Conservation (phyloP, 2,329 filamentous ascomycete genomes). For the Aspergillus hiratsukae region DNA sequence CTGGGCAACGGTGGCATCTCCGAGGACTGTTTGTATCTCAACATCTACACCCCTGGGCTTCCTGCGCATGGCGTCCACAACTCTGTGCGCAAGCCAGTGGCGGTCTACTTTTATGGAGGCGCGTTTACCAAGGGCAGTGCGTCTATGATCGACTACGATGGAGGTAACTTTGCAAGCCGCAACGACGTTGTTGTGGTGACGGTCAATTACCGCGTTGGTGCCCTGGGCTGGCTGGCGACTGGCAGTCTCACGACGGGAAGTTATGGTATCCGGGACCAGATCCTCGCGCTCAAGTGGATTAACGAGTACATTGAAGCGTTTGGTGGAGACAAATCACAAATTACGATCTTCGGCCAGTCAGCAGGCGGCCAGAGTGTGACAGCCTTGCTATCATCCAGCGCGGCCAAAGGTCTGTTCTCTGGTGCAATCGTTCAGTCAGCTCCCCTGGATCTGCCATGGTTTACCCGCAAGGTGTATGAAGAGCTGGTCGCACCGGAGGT, state of each 20-base stretch:
- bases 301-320: slow-evolving; percentile 22
- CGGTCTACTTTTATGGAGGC: slow-evolving; percentile 34
- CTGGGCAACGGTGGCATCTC: slow-evolving; percentile 16
- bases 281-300: slow-evolving; percentile 26
- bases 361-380: slow-evolving; percentile 50
- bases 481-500: slow-evolving; percentile 17
- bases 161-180: slow-evolving; percentile 31
- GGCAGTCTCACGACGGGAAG: slow-evolving; percentile 32
- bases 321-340: slow-evolving; percentile 26
- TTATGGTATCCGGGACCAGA: slow-evolving; percentile 31
- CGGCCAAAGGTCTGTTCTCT: slow-evolving; percentile 24
- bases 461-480: slow-evolving; percentile 20
- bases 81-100: slow-evolving; percentile 16
- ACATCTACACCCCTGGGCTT: slow-evolving; percentile 32
- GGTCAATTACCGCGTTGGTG: slow-evolving; percentile 32
- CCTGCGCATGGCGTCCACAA: slow-evolving; percentile 9
- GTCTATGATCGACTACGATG: slow-evolving; percentile 28
- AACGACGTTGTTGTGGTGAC: slow-evolving; percentile 35
- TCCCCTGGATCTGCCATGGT: slow-evolving; percentile 24
- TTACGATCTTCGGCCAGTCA: slow-evolving; percentile 35
- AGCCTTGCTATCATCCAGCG: slow-evolving; percentile 22
- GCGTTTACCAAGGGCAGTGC: slow-evolving; percentile 25
- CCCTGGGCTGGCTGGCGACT: slow-evolving; percentile 29
- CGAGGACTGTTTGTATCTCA: slow-evolving; percentile 35
- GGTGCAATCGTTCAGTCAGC: slow-evolving; percentile 25